These are phyloP conservation scores for Rhizophora apiculata DNA, from an alignment of 345 rosid genomes.

Conservation along the genomic window DNA sequence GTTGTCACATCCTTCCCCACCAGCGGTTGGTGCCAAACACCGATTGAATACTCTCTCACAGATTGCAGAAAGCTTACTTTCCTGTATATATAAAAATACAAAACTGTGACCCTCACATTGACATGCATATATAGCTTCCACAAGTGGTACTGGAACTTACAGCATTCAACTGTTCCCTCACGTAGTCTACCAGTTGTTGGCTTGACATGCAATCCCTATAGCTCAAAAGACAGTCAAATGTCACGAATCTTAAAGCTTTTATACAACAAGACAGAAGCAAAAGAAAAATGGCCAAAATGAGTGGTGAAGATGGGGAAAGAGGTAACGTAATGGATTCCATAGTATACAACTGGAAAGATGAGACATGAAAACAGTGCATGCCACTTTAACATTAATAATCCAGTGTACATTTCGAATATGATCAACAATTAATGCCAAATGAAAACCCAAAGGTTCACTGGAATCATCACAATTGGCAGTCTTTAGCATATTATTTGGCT, in stretches of 20 bases:
- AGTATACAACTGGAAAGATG: too few relatives aligned
- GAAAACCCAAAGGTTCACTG: too few relatives aligned
- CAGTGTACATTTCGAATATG: too few relatives aligned
- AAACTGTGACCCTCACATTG: not conserved
- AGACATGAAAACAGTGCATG: too few relatives aligned
- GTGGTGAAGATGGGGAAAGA: too few relatives aligned
- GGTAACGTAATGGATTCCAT: too few relatives aligned
- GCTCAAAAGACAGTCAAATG: not conserved
- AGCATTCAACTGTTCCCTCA: slow-evolving; percentile 17
- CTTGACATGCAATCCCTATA: slow-evolving; percentile 95
- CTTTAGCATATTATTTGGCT: too few relatives aligned
- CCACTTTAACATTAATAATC: too few relatives aligned
- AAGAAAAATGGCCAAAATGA: too few relatives aligned
- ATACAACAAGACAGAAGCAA: not conserved
- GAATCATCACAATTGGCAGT: too few relatives aligned
- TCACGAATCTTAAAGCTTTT: not conserved
- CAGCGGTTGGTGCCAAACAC: slow-evolving; percentile 77
- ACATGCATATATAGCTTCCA: not conserved
- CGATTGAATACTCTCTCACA: slow-evolving; percentile 75
- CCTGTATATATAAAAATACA: slow-evolving; percentile 42
- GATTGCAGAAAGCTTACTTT: slow-evolving; percentile 70
- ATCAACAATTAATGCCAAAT: too few relatives aligned
- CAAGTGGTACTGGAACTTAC: slow-evolving; percentile 7
- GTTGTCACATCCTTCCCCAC: slow-evolving; percentile 95
- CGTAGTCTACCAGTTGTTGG: slow-evolving; percentile 84